Percentiles rank a stretch among this genome's conserved stretches.
These are phyloP conservation scores for Cyclotella kingstonii DNA, from an alignment of 108 stramenopile species.

Conservation along the genomic window DNA sequence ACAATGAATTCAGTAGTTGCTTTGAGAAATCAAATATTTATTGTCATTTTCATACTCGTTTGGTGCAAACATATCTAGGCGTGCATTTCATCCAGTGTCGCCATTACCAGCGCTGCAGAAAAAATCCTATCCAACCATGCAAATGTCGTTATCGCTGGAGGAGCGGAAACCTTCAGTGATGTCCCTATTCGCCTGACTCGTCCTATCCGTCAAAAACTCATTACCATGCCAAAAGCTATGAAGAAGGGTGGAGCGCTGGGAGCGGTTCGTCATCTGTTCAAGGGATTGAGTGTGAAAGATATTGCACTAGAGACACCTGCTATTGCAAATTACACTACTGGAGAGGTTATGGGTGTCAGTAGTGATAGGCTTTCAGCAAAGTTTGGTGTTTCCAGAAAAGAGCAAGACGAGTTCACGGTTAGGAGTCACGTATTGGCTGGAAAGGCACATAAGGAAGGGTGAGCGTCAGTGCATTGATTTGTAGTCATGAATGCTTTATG, in stretches of 20 bases:
- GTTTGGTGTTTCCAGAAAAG: conserved; percentile 90
- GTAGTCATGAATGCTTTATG: background rate
- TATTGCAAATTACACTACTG: conserved; percentile 98
- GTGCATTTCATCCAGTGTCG: conserved; percentile 95
- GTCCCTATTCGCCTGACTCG: conserved; percentile 94
- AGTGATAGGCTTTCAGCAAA: conserved; percentile 93
- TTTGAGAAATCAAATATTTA: too few relatives aligned
- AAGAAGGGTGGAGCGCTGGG: conserved; percentile 90
- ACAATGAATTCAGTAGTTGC: too few relatives aligned
- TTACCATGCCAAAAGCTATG: conserved; percentile 92
- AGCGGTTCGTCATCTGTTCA: conserved; percentile 74
- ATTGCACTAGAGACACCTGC: conserved; percentile 94
- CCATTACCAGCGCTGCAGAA: conserved; percentile 91
- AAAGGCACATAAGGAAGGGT: conserved; percentile 90
- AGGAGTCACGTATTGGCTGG: conserved; percentile 86
- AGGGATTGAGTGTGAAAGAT: conserved; percentile 90
- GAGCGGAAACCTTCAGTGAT: conserved; percentile 94
- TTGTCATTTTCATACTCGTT: background rate
- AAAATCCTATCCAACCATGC: conserved; percentile 93
- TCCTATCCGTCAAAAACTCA: conserved; percentile 88
- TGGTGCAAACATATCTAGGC: conserved; percentile 54
- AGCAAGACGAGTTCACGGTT: conserved; percentile 96
- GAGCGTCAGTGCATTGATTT: conserved; percentile 1
- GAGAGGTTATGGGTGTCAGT: conserved; percentile 99
- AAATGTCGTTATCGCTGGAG: conserved; percentile 92